Evolutionary conservation across 2,329 filamentous ascomycete species (phyloP).

Genomic region (Colletotrichum noveboracense): DNA sequence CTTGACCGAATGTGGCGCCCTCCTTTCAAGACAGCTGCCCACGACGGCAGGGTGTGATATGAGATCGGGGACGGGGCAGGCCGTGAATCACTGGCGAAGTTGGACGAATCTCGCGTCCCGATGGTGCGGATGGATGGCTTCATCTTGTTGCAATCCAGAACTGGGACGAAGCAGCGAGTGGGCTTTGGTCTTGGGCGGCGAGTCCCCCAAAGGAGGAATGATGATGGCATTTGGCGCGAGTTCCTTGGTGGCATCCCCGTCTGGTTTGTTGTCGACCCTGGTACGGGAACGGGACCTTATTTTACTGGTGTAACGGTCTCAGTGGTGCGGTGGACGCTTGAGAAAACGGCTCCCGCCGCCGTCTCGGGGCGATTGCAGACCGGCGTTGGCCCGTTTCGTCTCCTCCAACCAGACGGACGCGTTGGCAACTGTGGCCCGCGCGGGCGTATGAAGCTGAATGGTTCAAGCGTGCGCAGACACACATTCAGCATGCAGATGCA

Average conservation of each 20-base stretch:
- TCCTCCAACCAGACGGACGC: not conserved
- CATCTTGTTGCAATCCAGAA: not conserved
- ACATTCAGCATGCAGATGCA: not conserved
- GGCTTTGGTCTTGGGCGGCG: not conserved
- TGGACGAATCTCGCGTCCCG: not conserved
- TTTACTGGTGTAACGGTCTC: slow-evolving; percentile 10
- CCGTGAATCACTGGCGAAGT: not conserved
- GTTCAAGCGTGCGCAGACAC: not conserved
- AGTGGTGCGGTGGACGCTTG: not conserved
- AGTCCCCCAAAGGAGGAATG: not conserved
- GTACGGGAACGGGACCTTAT: slow-evolving; percentile 4
- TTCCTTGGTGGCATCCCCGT: slow-evolving; percentile 11
- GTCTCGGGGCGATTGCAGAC: not conserved
- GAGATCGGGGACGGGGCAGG: not conserved
- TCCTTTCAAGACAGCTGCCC: not conserved
- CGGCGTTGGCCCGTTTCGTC: not conserved
- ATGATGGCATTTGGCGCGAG: slow-evolving; percentile 1
- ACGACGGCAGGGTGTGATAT: not conserved
- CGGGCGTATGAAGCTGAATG: not conserved
- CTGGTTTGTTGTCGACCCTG: not conserved
- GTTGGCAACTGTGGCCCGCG: not conserved
- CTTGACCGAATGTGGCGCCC: not conserved
- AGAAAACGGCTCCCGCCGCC: not conserved
- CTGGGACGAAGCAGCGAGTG: not conserved
- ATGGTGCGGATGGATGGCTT: not conserved